Conservation (phyloP, 352 stramenopile species). For the Globisporangium cystogenes region DNA sequence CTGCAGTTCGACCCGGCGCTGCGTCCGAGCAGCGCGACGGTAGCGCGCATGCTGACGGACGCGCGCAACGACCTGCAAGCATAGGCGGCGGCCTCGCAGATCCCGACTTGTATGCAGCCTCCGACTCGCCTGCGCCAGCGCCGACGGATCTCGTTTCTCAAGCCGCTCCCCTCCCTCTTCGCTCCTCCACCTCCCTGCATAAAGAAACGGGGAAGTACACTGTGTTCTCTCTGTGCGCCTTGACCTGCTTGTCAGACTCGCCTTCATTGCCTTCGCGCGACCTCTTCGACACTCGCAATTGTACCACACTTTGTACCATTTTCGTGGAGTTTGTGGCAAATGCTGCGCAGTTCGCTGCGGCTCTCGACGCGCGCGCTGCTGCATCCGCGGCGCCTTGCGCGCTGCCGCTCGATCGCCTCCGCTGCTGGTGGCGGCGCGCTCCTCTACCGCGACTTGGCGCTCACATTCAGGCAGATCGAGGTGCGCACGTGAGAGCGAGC, state of each 20-base stretch:
- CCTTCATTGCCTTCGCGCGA: no score
- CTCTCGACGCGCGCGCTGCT: neutral
- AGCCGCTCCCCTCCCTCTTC: neutral
- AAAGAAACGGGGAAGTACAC: conserved; percentile 5
- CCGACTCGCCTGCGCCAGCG: no score
- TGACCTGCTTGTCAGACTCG: no score
- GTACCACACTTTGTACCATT: neutral
- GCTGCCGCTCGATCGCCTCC: neutral
- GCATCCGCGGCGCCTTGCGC: neutral
- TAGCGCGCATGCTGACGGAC: conserved; percentile 80
- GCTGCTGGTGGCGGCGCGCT: neutral
- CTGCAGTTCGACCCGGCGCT: conserved; percentile 82
- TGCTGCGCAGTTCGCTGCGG: neutral
- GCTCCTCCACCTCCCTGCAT: conserved; percentile 2
- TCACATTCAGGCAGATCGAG: conserved; percentile 50
- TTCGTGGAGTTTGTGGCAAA: no score
- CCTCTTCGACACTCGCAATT: no score
- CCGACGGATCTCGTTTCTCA: neutral
- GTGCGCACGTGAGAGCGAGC: no score
- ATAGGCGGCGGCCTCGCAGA: neutral
- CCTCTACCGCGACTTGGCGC: conserved; percentile 34
- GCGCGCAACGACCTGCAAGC: conserved; percentile 52
- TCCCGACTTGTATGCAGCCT: conserved; percentile 10
- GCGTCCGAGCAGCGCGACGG: conserved; percentile 57
- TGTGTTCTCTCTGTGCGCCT: no score